Evolutionary conservation across 441 rosid species (phyloP).

Genomic region (Populus hybrid): DNA sequence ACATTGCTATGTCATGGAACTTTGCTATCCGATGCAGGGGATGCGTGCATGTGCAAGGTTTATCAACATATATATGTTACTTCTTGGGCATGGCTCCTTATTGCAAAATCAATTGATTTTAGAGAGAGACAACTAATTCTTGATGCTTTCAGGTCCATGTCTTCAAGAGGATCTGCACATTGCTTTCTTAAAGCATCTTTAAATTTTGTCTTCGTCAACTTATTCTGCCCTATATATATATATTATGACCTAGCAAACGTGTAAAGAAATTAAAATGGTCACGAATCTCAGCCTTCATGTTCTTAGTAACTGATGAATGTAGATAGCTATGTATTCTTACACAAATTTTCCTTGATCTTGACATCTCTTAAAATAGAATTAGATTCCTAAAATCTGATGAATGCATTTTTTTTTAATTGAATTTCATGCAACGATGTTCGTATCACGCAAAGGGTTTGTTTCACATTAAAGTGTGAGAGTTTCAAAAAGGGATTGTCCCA

Average conservation of each 20-base stretch:
- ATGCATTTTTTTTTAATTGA: background rate
- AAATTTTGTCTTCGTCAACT: constrained; percentile 9
- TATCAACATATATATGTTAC: too few relatives aligned
- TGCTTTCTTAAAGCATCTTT: constrained; percentile 11
- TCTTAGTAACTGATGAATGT: background rate
- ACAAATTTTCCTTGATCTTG: background rate
- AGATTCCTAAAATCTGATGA: constrained; percentile 21
- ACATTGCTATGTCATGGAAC: too few relatives aligned
- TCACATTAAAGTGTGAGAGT: background rate
- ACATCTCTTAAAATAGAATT: constrained; percentile 16
- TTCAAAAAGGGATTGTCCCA: background rate
- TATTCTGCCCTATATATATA: constrained; percentile 14
- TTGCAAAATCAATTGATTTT: background rate
- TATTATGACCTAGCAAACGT: constrained; percentile 10
- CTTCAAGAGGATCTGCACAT: background rate
- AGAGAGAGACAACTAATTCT: background rate
- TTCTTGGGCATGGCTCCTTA: background rate
- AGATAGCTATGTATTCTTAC: background rate
- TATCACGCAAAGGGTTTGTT: background rate
- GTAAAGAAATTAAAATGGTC: constrained; percentile 8
- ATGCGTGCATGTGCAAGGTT: too few relatives aligned
- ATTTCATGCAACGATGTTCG: background rate
- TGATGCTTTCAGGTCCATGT: background rate
- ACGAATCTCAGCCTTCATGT: constrained; percentile 18
- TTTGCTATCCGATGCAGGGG: too few relatives aligned